Conservation (phyloP, 495 filamentous ascomycete species). For the Penicillium bovifimosum region DNA sequence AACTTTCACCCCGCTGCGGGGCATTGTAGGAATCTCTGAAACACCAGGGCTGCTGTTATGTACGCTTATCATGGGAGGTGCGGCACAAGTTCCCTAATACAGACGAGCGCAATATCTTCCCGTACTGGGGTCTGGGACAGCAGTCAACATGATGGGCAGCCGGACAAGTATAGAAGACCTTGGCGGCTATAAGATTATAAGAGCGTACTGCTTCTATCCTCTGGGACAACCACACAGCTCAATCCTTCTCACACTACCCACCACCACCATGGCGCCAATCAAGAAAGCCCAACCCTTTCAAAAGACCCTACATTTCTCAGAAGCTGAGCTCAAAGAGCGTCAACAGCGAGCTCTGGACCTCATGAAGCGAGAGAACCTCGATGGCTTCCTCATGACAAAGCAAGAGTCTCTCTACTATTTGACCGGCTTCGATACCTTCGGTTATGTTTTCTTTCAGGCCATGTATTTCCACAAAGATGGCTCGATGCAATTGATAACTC, state of each 20-base stretch:
- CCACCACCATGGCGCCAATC: constrained; percentile 5
- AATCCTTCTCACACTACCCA: neutral
- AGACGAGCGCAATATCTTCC: neutral
- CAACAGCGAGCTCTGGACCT: constrained; percentile 10
- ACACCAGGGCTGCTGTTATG: neutral
- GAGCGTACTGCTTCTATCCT: neutral
- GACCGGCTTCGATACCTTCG: constrained; percentile 23
- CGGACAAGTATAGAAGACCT: neutral
- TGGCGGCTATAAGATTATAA: neutral
- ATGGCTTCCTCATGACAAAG: constrained; percentile 23
- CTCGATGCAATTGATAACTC: constrained; percentile 19
- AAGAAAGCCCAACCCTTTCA: constrained; percentile 21
- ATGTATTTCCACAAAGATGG: constrained; percentile 25
- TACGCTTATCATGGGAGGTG: neutral
- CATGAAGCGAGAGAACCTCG: constrained; percentile 21
- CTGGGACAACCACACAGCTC: neutral
- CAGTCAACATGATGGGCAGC: neutral
- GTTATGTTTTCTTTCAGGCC: constrained; percentile 26
- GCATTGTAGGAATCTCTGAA: too few relatives aligned
- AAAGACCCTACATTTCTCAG: constrained; percentile 18
- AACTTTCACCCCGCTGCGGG: too few relatives aligned
- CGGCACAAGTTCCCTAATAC: constrained; percentile 1
- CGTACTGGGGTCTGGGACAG: neutral
- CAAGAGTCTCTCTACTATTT: constrained; percentile 26
- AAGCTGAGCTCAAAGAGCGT: constrained; percentile 14